Evolutionary conservation across 2,329 filamentous ascomycete species (phyloP).

Genomic region (Pseudogymnoascus sp.): DNA sequence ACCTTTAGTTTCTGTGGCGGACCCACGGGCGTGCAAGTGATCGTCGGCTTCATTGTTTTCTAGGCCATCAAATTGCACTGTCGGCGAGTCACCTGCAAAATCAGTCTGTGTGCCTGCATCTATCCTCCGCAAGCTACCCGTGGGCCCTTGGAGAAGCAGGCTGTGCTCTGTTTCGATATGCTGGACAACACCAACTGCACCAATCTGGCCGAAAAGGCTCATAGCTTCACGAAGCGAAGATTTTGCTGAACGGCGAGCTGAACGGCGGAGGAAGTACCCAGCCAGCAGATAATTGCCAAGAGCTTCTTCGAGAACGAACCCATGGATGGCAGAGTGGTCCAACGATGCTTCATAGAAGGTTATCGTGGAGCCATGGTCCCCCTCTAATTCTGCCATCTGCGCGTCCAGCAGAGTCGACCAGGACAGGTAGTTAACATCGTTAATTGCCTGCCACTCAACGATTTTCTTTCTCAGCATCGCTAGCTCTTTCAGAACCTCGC

Average conservation of each 20-base stretch:
- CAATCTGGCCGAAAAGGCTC: constrained; percentile 58
- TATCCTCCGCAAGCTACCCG: constrained; percentile 46
- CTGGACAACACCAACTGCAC: constrained; percentile 60
- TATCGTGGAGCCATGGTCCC: constrained; percentile 49
- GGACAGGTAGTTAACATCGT: constrained; percentile 60
- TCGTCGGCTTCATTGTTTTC: constrained; percentile 31
- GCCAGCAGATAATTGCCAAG: constrained; percentile 67
- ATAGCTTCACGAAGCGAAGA: constrained; percentile 61
- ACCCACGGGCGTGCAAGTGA: constrained; percentile 32
- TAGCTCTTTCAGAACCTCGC: constrained; percentile 44
- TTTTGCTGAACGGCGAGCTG: constrained; percentile 58
- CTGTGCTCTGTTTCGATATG: constrained; percentile 60
- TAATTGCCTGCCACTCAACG: constrained; percentile 53
- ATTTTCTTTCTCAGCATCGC: constrained; percentile 50
- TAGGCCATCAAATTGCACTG: constrained; percentile 43
- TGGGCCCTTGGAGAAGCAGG: constrained; percentile 55
- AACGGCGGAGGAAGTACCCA: constrained; percentile 57
- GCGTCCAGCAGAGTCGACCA: constrained; percentile 63
- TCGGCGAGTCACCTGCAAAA: constrained; percentile 48
- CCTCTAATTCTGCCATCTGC: constrained; percentile 55
- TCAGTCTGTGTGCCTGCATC: constrained; percentile 65
- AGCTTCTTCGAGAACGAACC: constrained; percentile 62
- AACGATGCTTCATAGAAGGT: constrained; percentile 60
- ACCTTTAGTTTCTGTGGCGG: constrained; percentile 39
- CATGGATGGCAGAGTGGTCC: constrained; percentile 61